These are phyloP conservation scores for Diddensiella transvaalensis DNA, from an alignment of 805 yeast genomes.

Conservation along the genomic window DNA sequence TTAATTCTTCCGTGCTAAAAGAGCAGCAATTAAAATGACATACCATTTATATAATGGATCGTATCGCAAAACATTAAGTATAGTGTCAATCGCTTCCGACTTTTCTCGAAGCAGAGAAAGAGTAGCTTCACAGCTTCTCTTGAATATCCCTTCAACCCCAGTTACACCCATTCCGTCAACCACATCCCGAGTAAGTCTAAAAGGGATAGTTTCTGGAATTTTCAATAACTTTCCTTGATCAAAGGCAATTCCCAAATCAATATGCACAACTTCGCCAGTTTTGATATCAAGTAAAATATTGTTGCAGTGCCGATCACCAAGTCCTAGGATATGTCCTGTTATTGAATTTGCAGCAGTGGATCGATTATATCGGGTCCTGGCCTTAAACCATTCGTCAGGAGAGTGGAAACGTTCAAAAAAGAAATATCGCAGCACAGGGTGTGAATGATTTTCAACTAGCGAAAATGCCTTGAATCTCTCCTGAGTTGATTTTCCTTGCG, in stretches of 20 bases:
- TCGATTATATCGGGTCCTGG: conserved; percentile 60
- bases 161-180: conserved; percentile 90
- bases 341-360: conserved; percentile 85
- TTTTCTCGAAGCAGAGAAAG: conserved; percentile 63
- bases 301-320: conserved; percentile 94
- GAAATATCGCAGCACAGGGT: conserved; percentile 67
- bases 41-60: conserved; percentile 92
- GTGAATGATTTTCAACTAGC: conserved; percentile 46
- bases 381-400: conserved; percentile 70
- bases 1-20: neutral
- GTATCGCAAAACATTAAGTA: conserved; percentile 79
- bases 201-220: conserved; percentile 92
- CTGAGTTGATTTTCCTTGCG: conserved; percentile 37
- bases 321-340: conserved; percentile 81
- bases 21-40: conserved; percentile 1
- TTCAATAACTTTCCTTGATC: conserved; percentile 85
- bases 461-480: conserved; percentile 35
- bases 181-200: conserved; percentile 82
- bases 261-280: conserved; percentile 93
- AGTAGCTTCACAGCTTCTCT: conserved; percentile 68
- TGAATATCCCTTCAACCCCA: conserved; percentile 78
- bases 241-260: conserved; percentile 93
- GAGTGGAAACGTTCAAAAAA: conserved; percentile 64
- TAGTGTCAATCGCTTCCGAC: conserved; percentile 67
- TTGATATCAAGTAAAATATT: conserved; percentile 75